A percentile compares a stretch with the other conserved stretches of the same genome.
Evolutionary conservation across 179 eudicot genomes (phyloP).

Genomic region (Actinidia arguta): DNA sequence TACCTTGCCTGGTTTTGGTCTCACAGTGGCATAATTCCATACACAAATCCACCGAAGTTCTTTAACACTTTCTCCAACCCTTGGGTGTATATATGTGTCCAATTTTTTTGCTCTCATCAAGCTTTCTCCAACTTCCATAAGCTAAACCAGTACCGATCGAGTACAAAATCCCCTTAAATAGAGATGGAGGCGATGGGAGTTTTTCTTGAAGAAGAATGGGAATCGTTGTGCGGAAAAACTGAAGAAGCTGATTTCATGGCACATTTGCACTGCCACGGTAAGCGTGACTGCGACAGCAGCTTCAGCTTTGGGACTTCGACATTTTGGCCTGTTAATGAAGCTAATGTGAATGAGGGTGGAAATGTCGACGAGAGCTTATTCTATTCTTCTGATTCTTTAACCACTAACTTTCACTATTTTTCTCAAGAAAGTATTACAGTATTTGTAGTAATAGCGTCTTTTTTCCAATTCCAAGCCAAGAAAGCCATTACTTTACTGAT

Average conservation of each 20-base stretch:
- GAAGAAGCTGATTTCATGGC: conserved; percentile 38
- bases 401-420: conserved; percentile 25
- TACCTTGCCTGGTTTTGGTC: conserved; percentile 33
- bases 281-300: not conserved
- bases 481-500: conserved; percentile 18
- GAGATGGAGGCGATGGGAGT: conserved; percentile 46
- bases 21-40: conserved; percentile 34
- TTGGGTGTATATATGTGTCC: conserved; percentile 31
- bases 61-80: not conserved
- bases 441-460: conserved; percentile 14
- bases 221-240: conserved; percentile 47
- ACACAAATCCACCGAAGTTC: conserved; percentile 29
- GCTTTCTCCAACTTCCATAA: not conserved
- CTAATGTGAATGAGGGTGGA: conserved; percentile 19
- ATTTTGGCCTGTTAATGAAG: conserved; percentile 26
- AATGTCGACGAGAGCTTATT: conserved; percentile 5
- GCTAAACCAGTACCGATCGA: no score
- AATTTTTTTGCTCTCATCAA: not conserved
- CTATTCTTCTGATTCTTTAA: conserved; percentile 13
- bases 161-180: not conserved
- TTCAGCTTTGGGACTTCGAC: conserved; percentile 25
- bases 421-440: conserved; percentile 40
- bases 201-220: conserved; percentile 65
- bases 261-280: conserved; percentile 14
- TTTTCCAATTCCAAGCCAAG: conserved; percentile 27